Evolutionary conservation across 148 eudicot genomes (phyloP), one percentile per base, ranked within the genome.

Genomic region (Persicaria tinctoria): DNA sequence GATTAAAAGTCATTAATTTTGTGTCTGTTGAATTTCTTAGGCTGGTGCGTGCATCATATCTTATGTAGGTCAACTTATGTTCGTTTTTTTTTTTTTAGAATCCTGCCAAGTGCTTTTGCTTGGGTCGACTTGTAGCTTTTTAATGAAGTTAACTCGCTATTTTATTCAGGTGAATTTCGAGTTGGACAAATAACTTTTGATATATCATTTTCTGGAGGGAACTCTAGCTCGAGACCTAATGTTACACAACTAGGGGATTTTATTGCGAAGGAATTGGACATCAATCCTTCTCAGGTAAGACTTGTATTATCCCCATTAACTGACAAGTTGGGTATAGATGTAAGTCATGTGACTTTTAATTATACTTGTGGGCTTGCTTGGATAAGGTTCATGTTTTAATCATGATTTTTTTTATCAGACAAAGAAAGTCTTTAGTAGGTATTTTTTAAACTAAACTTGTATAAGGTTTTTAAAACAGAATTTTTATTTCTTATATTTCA

Each of bases 211-310:
- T 78, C 74, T 63, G 77, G 80, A 73, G 83, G 75, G 7, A 84
- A 84, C 74, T 50, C 81, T 11, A 79, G 79, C 38, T 72, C 81
- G 78, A 82, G 81, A 79, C 90, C 88, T 79, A 86, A 76, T 59
- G 38, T 89, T 27, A 73, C 85, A 17, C 86, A 87, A 53, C 90
- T 89, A 79, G 78, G 81, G 41, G 78, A 79, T 56, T 73, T 70
- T 12, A 79, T 89, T 79, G 85, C 87, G 50, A 71, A 84, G 78
- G 86, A 87, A 66, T 80, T 89, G 23, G 76, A 76, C 51, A 79
- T 87, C n/a, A 82, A 85, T 74, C 51, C 46, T 75, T 85, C 90
- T 32, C 90, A 89, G 93, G 93, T 87, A 73, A 64, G 59, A 23
- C n/a, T 3, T 23, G 27, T 46, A 5, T 72, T n/a, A 10, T 66